Percentiles rank a stretch among this genome's conserved stretches.
Evolutionary conservation across 768 basidiomycete genomes (phyloP).

Genomic region (Tephrocybe rancida): DNA sequence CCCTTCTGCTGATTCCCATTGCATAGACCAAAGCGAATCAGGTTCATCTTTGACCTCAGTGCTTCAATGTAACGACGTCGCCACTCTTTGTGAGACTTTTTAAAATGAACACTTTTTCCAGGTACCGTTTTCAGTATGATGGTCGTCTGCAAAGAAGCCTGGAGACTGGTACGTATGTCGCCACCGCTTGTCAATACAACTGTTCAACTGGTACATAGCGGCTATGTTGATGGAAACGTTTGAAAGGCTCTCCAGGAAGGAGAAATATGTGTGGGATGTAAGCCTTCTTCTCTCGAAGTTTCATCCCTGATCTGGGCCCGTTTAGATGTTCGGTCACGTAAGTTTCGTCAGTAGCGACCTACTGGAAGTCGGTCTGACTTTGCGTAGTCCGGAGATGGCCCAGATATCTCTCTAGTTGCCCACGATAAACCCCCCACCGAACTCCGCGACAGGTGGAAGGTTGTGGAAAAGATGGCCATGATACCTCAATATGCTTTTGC

Average conservation of each 20-base stretch:
- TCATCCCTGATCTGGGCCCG: slow-evolving; percentile 2
- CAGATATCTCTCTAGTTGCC: slow-evolving; percentile 55
- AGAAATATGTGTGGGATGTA: slow-evolving; percentile 80
- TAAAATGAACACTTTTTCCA: slow-evolving; percentile 20
- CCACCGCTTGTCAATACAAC: neutral
- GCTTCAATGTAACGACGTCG: slow-evolving; percentile 54
- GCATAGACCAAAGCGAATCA: slow-evolving; percentile 62
- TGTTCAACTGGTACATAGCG: slow-evolving; percentile 34
- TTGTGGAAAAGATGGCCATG: slow-evolving; percentile 70
- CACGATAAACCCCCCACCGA: slow-evolving; percentile 50
- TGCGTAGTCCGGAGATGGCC: slow-evolving; percentile 63
- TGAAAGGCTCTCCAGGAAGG: slow-evolving; percentile 59
- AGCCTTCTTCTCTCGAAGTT: slow-evolving; percentile 25
- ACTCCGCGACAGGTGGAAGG: slow-evolving; percentile 64
- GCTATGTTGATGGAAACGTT: slow-evolving; percentile 79
- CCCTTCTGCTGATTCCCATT: neutral
- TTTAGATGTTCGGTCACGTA: slow-evolving; percentile 67
- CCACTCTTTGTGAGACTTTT: neutral
- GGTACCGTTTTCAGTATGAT: slow-evolving; percentile 77
- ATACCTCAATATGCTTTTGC: slow-evolving; percentile 70
- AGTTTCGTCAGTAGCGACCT: too few relatives aligned
- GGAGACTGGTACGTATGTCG: slow-evolving; percentile 55
- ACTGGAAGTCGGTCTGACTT: too few relatives aligned
- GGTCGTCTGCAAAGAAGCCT: slow-evolving; percentile 63
- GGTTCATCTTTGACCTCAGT: slow-evolving; percentile 71